Conservation (phyloP, 1,284 basidiomycete genomes). For the Phellopilus nigrolimitatus region DNA sequence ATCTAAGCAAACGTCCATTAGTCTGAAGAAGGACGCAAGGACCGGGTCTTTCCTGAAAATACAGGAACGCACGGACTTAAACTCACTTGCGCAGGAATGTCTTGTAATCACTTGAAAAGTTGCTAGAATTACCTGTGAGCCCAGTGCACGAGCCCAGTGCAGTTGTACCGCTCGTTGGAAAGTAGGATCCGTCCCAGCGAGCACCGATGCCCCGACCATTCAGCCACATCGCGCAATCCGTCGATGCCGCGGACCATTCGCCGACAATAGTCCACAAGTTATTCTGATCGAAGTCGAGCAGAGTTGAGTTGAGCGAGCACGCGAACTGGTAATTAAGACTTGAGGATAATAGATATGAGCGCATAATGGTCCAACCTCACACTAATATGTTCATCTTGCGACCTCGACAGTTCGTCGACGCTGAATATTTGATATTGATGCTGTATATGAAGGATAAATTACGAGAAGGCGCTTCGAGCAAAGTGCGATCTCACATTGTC, state of each 20-base stretch:
- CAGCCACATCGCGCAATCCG: constrained; percentile 77
- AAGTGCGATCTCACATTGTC: constrained; percentile 44
- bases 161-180: constrained; percentile 29
- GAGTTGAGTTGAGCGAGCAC: constrained; percentile 36
- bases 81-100: constrained; percentile 55
- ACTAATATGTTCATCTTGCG: constrained; percentile 51
- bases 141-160: constrained; percentile 55
- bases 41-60: background rate
- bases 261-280: constrained; percentile 65
- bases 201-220: constrained; percentile 72
- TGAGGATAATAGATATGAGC: background rate
- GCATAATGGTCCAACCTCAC: constrained; percentile 28
- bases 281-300: constrained; percentile 38
- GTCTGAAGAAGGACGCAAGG: constrained; percentile 3
- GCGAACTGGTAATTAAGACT: constrained; percentile 33
- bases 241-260: constrained; percentile 76
- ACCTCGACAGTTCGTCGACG: constrained; percentile 48
- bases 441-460: constrained; percentile 27
- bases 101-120: constrained; percentile 62
- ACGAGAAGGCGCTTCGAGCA: background rate
- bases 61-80: background rate
- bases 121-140: constrained; percentile 52
- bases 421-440: constrained; percentile 83
- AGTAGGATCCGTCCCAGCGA: constrained; percentile 59
- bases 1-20: constrained; percentile 34